Percentiles rank a stretch among this genome's conserved stretches.
phyloP scores from a whole-genome alignment of 345 rosid species.

The Eucalyptus tenuipes region DNA sequence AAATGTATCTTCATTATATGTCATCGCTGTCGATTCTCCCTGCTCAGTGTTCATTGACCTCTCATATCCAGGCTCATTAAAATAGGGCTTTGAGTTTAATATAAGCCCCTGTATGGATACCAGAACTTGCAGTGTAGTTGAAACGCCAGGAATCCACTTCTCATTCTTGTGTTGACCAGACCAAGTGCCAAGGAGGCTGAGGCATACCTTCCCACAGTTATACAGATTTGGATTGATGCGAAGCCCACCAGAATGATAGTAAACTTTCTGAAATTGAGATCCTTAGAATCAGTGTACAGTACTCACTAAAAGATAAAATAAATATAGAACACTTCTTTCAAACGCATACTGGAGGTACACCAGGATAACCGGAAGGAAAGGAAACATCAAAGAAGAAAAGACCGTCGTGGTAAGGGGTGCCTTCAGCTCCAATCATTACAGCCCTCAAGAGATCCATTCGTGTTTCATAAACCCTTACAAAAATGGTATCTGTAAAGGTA shows the following conservation, averaged over 20 bases:
- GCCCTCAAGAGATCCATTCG: conserved; percentile 95
- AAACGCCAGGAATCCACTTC: conserved; percentile 71
- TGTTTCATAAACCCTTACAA: conserved; percentile 82
- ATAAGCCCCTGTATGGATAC: conserved; percentile 92
- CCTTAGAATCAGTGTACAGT: neutral
- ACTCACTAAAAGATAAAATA: neutral
- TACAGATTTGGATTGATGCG: conserved; percentile 86
- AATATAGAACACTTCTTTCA: neutral
- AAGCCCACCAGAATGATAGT: conserved; percentile 75
- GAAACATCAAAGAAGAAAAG: conserved; percentile 81
- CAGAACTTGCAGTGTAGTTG: conserved; percentile 83
- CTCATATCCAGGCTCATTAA: conserved; percentile 82
- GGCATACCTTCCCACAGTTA: conserved; percentile 69
- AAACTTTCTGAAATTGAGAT: conserved; percentile 37
- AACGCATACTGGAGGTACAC: conserved; percentile 59
- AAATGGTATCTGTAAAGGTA: conserved; percentile 51
- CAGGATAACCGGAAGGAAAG: conserved; percentile 73
- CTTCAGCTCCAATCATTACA: conserved; percentile 85
- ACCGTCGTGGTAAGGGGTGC: conserved; percentile 95
- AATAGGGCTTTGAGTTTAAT: conserved; percentile 73
- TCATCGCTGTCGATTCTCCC: conserved; percentile 38
- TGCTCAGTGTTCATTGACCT: conserved; percentile 15
- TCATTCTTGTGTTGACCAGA: conserved; percentile 46
- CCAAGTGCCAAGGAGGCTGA: conserved; percentile 96
- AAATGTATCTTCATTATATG: conserved; percentile 58